Evolutionary conservation across 352 stramenopile species (phyloP), one percentile per base, ranked within the genome.

Genomic region (Globisporangium nodosum): DNA sequence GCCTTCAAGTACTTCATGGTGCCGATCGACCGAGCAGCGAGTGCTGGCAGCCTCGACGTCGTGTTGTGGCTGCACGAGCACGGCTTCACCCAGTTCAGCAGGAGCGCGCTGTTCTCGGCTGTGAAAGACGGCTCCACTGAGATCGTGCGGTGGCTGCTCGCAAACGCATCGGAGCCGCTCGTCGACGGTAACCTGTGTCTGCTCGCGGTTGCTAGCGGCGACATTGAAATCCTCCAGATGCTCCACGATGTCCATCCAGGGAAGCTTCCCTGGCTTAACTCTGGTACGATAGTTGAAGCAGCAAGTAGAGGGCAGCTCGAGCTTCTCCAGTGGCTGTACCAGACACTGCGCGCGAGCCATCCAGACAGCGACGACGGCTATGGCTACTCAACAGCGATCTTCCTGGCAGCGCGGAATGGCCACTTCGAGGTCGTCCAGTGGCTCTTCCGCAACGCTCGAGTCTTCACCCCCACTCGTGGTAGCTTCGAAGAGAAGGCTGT

Each of bases 381-480:
- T 30, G 43, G 43, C 13, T 52, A 52, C 18, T 9, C 48, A 13
- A 16, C 33, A 1, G 24, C 24, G 21, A 21, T 39, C 48, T n/a
- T 13, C 24, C 7, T 39, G 27, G 48, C 21, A 39, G 30, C 49
- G 18, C 12, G n/a, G 49, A 27, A 45, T 16, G 49, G 49, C 31
- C 49, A 54, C 31, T 8, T 54, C 27, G 49, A 33, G 5, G 49
- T 54, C 30, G 49, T 54, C 49, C 33, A 54, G 31, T 54, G 49
- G 49, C 15, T 54, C n/a, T 54, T 31, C 31, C 49, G 49, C 16
- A 42, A 20, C 20, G 30, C 43, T 5, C 49, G 49, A 3, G 43
- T 5, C 43, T 27, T 49, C 20, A 16, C 43, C 18, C 9, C 18
- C 6, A 16, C n/a, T 3, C 7, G 18, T 0, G 15, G n/a, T 9